Base-by-base conservation (phyloP, 1,139 yeast species). In the Petasospora rhodanensis region DNA sequence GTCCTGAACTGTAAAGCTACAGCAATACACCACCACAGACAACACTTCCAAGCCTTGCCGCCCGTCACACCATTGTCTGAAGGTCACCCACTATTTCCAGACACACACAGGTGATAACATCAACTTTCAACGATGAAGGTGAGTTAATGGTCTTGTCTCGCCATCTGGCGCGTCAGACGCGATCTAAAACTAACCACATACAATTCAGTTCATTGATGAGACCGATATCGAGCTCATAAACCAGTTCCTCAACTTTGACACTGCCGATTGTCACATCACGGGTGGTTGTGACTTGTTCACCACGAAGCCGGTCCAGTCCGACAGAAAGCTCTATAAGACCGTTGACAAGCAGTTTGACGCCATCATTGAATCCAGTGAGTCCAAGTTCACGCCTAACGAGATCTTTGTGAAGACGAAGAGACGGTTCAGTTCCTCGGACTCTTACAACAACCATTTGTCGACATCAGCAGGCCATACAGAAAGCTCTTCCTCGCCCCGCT, bases 201-300 rank as follows among this genome's bases (percentile, higher is more conserved):
- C 23, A 6, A 7, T 12, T 19, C 24, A 89, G 91, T 91, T 85
- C 61, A 79, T 91, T 42, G 97, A 91, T 56, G 94, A 82, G 51
- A 81, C 86, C 22, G 96, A 89, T 52, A 77, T 91, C 18, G 96
- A 87, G 57, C 70, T 82, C 48, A 84, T 91, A 26, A 87, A 87
- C 54, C 91, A 89, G 50, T 83, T 84, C 37, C 75, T 91, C 38
- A 81, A 81, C 49, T 89, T 89, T 57, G 91, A 85, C 47, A 81
- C 95, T 5, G 77, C 79, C 10, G 98, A 93, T 52, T 79, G 89
- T 55, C 85, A 80, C 51, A 73, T 91, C 20, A 76, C 77, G 35
- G 97, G 97, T n/a, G 91, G 95, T 15, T 81, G 96, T 55, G 99
- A 91, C 54, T 68, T 91, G 29, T 91, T 86, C 56, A 85, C 97